Conservation (phyloP, 805 yeast genomes). For the Candida mattraensis region DNA sequence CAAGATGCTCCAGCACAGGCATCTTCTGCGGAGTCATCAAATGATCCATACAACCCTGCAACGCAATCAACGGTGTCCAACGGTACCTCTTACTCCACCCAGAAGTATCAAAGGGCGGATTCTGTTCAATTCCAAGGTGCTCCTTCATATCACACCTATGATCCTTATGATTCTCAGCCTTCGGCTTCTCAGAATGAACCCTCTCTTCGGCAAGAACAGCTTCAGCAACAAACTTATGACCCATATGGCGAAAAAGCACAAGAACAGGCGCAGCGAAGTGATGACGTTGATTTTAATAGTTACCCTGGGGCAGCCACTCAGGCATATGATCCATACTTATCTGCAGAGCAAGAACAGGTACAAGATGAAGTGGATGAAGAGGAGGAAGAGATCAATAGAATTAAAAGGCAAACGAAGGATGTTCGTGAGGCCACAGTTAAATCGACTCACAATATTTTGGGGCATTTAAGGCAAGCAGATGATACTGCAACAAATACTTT, state of each 20-base stretch:
- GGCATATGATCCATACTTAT: slow-evolving; percentile 27
- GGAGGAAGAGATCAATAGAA: slow-evolving; percentile 80
- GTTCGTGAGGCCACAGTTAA: slow-evolving; percentile 72
- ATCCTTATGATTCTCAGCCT: slow-evolving; percentile 25
- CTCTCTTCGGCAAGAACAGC: slow-evolving; percentile 5
- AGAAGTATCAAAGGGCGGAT: slow-evolving; percentile 2
- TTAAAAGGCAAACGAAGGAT: slow-evolving; percentile 72
- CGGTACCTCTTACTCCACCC: slow-evolving; percentile 13
- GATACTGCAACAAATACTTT: slow-evolving; percentile 76
- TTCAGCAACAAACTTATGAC: slow-evolving; percentile 9
- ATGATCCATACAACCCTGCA: slow-evolving; percentile 23
- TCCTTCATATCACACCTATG: slow-evolving; percentile 25
- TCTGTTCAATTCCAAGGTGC: slow-evolving; percentile 11
- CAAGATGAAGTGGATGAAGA: slow-evolving; percentile 74
- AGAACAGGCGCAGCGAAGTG: slow-evolving; percentile 7
- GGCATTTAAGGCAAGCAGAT: slow-evolving; percentile 70
- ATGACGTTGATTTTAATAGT: slow-evolving; percentile 29
- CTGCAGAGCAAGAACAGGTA: slow-evolving; percentile 34
- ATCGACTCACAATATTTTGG: slow-evolving; percentile 79
- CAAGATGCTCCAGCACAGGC: slow-evolving; percentile 12
- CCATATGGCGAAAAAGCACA: slow-evolving; percentile 3
- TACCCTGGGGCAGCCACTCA: slow-evolving; percentile 26
- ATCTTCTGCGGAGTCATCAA: slow-evolving; percentile 15
- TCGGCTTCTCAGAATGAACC: not conserved
- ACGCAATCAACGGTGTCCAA: slow-evolving; percentile 24